These are phyloP conservation scores for Trichomonas tenax DNA, from an alignment of 208 protist species.

Conservation along the genomic window DNA sequence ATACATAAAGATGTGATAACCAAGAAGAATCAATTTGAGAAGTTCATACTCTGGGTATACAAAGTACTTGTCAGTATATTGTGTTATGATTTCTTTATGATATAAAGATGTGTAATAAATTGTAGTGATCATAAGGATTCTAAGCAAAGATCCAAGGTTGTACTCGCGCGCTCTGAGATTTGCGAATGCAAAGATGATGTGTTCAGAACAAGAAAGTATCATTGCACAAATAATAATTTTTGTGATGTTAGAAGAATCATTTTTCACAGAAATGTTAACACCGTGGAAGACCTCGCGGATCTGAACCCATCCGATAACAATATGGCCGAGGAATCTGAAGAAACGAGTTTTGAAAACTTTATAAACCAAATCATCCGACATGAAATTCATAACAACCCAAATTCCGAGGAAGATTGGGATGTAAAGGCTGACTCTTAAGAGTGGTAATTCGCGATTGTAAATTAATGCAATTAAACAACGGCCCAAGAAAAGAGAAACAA, in stretches of 20 bases:
- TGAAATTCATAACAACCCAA: background rate
- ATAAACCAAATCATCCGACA: background rate
- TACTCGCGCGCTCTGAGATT: background rate
- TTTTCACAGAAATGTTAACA: background rate
- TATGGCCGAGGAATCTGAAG: background rate
- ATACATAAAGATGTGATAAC: background rate
- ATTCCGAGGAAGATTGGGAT: background rate
- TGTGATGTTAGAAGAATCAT: background rate
- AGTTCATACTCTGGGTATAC: background rate
- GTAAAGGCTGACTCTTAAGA: background rate
- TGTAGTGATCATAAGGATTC: background rate
- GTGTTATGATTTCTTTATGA: background rate
- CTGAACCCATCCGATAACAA: background rate
- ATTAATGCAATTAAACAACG: background rate
- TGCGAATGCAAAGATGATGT: background rate
- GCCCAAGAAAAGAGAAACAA: background rate
- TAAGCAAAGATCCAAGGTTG: background rate
- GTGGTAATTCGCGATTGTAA: background rate
- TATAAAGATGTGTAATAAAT: background rate
- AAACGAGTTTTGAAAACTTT: background rate
- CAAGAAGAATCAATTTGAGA: background rate
- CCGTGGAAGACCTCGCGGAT: background rate
- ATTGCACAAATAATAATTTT: background rate
- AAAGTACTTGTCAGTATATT: background rate
- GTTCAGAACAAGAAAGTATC: background rate